phyloP scores from a whole-genome alignment of 129 eudicot species.

The Apium graveolens region DNA sequence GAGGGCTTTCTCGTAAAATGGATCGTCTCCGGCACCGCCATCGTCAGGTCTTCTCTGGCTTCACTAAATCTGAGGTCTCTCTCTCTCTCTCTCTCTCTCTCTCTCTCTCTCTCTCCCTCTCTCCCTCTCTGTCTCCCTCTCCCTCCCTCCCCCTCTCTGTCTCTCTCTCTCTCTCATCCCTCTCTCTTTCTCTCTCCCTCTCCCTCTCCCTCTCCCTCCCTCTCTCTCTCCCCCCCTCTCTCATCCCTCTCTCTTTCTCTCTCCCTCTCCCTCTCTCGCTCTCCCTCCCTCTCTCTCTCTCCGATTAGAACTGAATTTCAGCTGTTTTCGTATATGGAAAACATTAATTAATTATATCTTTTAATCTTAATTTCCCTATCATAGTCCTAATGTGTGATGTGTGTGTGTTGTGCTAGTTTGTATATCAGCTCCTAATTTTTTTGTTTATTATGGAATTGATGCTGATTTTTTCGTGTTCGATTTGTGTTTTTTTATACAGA shows the following conservation, averaged over 20 bases:
- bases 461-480: neutral
- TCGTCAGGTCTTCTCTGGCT: constrained; percentile 1
- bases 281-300: too few relatives aligned
- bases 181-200: neutral
- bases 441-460: neutral
- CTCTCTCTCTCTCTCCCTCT: neutral
- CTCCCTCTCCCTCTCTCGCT: too few relatives aligned
- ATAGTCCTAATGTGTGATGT: neutral
- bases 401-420: neutral
- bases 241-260: too few relatives aligned
- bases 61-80: neutral
- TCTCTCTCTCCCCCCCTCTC: too few relatives aligned
- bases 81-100: neutral
- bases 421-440: neutral
- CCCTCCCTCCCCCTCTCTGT: neutral
- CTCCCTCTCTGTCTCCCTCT: neutral
- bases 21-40: neutral
- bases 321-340: neutral
- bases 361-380: too few relatives aligned
- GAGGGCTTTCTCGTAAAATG: neutral
- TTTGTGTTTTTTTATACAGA: neutral
- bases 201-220: neutral
- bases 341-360: neutral
- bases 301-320: too few relatives aligned
- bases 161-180: neutral